A percentile compares a stretch with the other conserved stretches of the same genome.
These are phyloP conservation scores for Luffa acutangula DNA, from an alignment of 306 rosid genomes.

Conservation along the genomic window DNA sequence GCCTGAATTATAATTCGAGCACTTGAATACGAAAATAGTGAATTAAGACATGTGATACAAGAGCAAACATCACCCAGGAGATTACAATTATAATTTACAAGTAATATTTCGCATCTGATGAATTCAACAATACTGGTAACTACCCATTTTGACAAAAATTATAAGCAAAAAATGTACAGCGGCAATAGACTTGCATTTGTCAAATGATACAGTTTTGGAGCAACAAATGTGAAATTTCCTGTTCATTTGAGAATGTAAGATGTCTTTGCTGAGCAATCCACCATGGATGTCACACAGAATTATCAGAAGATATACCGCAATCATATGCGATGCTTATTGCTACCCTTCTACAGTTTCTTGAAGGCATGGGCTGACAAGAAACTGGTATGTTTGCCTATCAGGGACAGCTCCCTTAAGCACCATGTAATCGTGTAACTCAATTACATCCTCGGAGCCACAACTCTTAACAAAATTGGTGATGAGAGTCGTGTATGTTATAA, in stretches of 20 bases:
- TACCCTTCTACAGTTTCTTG: constrained; percentile 6
- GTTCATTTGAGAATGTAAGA: not conserved
- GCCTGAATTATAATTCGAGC: not conserved
- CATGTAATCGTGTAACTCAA: constrained; percentile 51
- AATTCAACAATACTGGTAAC: not conserved
- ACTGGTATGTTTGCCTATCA: constrained; percentile 22
- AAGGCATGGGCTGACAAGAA: constrained; percentile 26
- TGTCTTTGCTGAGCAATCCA: not conserved
- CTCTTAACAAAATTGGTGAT: constrained; percentile 25
- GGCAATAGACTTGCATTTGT: not conserved
- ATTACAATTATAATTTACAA: not conserved
- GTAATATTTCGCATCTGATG: not conserved
- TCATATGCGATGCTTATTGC: not conserved
- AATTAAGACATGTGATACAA: not conserved
- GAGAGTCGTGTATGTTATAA: constrained; percentile 39
- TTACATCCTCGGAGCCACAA: constrained; percentile 23
- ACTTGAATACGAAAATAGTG: not conserved
- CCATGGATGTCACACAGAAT: not conserved
- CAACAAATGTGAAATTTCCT: not conserved
- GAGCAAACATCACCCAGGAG: not conserved
- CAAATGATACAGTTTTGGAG: not conserved
- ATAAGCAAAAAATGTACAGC: not conserved
- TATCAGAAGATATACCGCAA: not conserved
- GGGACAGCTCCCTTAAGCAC: constrained; percentile 41
- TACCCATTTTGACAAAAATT: not conserved